Evolutionary conservation across 306 rosid genomes (phyloP), one percentile per base, ranked within the genome.

Genomic region (Casuarina glauca): DNA sequence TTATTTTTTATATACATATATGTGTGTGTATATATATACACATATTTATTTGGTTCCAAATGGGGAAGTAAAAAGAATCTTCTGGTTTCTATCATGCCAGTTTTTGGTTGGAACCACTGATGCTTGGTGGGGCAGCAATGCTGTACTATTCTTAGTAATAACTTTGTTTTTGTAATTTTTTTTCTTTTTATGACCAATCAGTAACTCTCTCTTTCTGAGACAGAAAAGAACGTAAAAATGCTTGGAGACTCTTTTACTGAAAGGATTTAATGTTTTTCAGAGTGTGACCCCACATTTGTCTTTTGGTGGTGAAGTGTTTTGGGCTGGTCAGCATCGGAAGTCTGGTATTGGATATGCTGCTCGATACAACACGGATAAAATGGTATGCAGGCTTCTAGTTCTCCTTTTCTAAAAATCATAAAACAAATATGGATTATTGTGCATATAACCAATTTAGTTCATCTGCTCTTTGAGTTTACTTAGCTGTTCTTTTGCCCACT

Each of bases 271-370:
- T 66, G 44, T 66, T 42, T 66, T 82, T 74, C 93, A 96, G 99
- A 93, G 99, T 63, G 92, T 96, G 79, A 82, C 98, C 35, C 88
- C 82, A 49, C 83, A 93, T 84, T 80, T 96, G n/a, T 86, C 99
- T n/a, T 66, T 96, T 89, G 99, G 99, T 3, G 99, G 97, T 52
- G 99, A 96, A 89, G 96, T 93, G 32, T 96, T 96, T 91, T 96
- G 99, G 99, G 94, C 98, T 77, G 99, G 99, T 83, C 99, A 96
- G 89, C 97, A 91, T 89, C 86, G 99, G 77, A 96, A 91, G 82
- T 96, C 99, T 64, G 99, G 99, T 63, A 82, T 93, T 85, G 99
- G 99, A 62, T 93, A 87, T 88, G 99, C 97, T 82, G 93, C 94
- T 85, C 91, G 99, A 79, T 96, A 91, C 89, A 91, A 88, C 90